These are phyloP conservation scores for Dipodascopsis tothii DNA, from an alignment of 805 yeast genomes.

Conservation along the genomic window DNA sequence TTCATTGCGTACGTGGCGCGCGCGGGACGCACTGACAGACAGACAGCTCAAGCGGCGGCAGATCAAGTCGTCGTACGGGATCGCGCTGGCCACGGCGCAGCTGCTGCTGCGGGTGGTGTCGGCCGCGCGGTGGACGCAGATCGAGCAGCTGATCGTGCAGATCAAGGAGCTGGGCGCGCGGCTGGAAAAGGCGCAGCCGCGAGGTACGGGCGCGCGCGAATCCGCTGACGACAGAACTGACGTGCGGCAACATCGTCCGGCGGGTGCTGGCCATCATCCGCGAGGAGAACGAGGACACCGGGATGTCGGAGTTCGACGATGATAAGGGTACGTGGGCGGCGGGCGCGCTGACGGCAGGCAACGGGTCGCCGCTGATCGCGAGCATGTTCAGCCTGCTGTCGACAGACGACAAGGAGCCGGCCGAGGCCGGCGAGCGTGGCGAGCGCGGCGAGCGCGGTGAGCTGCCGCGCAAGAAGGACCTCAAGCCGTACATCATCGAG, in stretches of 20 bases:
- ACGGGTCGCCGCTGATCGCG: constrained; percentile 52
- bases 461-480: constrained; percentile 39
- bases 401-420: constrained; percentile 34
- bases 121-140: constrained; percentile 76
- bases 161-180: constrained; percentile 67
- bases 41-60: constrained; percentile 68
- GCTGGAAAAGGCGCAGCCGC: constrained; percentile 71
- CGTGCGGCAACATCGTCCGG: constrained; percentile 84
- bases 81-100: constrained; percentile 83
- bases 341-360: constrained; percentile 7
- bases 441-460: constrained; percentile 18
- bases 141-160: constrained; percentile 62
- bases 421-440: constrained; percentile 27
- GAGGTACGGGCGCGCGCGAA: constrained; percentile 28
- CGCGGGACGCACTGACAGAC: background rate
- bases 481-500: constrained; percentile 79
- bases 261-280: constrained; percentile 79
- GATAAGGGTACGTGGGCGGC: background rate
- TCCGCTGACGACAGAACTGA: constrained; percentile 44
- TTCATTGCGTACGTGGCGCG: constrained; percentile 34
- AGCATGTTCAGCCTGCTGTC: constrained; percentile 77
- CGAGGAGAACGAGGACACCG: constrained; percentile 65
- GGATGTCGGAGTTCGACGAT: constrained; percentile 5
- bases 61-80: constrained; percentile 66
- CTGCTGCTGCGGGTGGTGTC: constrained; percentile 81